phyloP scores from a whole-genome alignment of 345 rosid genomes.

The Garcia nutans region DNA sequence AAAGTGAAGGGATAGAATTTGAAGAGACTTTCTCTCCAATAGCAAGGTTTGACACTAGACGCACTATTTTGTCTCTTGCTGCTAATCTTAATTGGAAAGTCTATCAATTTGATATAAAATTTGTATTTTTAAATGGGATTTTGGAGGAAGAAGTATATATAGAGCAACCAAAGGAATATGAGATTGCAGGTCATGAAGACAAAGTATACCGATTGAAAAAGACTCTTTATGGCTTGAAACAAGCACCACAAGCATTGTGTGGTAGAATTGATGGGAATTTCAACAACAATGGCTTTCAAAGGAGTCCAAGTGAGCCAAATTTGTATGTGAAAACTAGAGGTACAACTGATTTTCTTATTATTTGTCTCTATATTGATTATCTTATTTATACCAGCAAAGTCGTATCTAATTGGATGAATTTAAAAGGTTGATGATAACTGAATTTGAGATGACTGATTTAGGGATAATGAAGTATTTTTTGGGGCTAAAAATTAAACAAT shows the following conservation, averaged over 20 bases:
- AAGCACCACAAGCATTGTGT: neutral
- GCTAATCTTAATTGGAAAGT: no score
- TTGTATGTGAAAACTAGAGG: neutral
- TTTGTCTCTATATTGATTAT: neutral
- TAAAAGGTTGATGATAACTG: neutral
- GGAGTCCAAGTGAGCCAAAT: neutral
- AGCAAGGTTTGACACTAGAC: neutral
- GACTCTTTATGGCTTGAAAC: neutral
- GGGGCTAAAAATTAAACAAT: neutral
- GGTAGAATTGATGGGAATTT: neutral
- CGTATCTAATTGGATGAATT: neutral
- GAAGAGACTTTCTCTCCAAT: neutral
- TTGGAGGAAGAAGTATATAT: neutral
- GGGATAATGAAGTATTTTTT: no score
- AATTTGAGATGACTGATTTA: neutral
- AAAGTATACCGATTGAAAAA: neutral
- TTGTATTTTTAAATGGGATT: neutral
- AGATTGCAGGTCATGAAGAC: neutral
- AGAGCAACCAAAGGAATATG: neutral
- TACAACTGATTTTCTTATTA: neutral
- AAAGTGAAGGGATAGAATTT: neutral
- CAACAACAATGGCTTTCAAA: neutral
- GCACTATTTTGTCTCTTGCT: no score
- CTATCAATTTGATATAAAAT: neutral
- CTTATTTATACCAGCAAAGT: neutral